Evolutionary conservation across 2,329 filamentous ascomycete genomes (phyloP).

Genomic region (Aureobasidium mangrovei): DNA sequence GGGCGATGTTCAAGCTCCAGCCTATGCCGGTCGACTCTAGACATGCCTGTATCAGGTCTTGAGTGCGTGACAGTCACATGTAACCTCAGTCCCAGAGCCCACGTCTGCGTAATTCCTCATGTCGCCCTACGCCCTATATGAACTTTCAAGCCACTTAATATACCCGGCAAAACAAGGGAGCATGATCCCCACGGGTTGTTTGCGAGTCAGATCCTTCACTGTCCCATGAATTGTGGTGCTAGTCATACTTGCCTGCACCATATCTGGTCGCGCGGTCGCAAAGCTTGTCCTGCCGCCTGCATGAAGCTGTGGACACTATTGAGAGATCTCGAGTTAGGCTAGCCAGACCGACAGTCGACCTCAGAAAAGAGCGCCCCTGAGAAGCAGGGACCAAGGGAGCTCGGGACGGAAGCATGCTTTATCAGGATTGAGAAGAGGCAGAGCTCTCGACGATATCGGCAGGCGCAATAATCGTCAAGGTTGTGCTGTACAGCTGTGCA

Average conservation of each 20-base stretch:
- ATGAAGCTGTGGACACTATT: not conserved
- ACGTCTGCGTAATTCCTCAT: not conserved
- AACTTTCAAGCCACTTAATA: slow-evolving; percentile 9
- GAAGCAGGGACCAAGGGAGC: slow-evolving; percentile 10
- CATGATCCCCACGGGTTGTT: not conserved
- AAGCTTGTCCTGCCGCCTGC: slow-evolving; percentile 7
- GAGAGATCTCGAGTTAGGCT: not conserved
- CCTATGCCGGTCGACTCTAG: not conserved
- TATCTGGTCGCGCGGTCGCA: not conserved
- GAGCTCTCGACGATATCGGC: too few relatives aligned
- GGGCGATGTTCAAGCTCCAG: not conserved
- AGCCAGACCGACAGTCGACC: slow-evolving; percentile 3
- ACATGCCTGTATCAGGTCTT: not conserved
- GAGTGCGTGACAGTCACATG: not conserved
- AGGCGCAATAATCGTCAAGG: too few relatives aligned
- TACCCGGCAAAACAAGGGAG: slow-evolving; percentile 6
- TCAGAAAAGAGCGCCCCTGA: slow-evolving; percentile 6
- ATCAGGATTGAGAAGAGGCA: too few relatives aligned
- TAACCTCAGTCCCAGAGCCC: slow-evolving; percentile 7
- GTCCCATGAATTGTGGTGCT: not conserved
- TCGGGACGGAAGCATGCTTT: not conserved
- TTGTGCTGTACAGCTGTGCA: too few relatives aligned
- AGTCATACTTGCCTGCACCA: not conserved
- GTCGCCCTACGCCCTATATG: slow-evolving; percentile 8
- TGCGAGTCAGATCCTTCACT: not conserved